phyloP scores from a whole-genome alignment of 805 yeast genomes.

The Candida fluviatilis region DNA sequence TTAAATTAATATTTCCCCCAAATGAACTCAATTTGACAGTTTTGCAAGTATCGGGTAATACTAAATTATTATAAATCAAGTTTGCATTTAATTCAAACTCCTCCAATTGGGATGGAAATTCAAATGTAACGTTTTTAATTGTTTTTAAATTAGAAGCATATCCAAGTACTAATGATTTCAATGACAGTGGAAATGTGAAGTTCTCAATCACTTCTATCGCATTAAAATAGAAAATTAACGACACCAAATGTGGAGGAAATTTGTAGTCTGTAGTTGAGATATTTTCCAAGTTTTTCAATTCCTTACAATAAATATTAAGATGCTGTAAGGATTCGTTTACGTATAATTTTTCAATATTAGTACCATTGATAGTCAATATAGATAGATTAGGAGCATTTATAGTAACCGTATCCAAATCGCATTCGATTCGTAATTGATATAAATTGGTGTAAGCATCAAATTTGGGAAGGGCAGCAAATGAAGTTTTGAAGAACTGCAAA shows the following conservation, averaged over 20 bases:
- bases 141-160: not conserved
- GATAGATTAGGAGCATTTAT: constrained; percentile 1
- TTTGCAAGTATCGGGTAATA: not conserved
- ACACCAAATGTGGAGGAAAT: not conserved
- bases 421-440: not conserved
- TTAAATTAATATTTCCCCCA: not conserved
- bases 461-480: not conserved
- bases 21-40: not conserved
- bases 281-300: not conserved
- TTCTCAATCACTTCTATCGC: not conserved
- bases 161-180: not conserved
- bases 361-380: not conserved
- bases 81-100: constrained; percentile 1
- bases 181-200: not conserved
- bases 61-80: not conserved
- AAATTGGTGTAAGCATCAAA: not conserved
- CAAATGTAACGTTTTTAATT: constrained; percentile 1
- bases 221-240: not conserved
- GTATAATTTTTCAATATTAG: not conserved
- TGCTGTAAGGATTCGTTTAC: not conserved
- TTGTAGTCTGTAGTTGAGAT: not conserved
- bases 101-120: not conserved
- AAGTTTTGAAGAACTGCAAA: not conserved
- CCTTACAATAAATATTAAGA: not conserved
- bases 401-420: not conserved